phyloP scores from a whole-genome alignment of 2,329 filamentous ascomycete species.

The Mycogone perniciosa region DNA sequence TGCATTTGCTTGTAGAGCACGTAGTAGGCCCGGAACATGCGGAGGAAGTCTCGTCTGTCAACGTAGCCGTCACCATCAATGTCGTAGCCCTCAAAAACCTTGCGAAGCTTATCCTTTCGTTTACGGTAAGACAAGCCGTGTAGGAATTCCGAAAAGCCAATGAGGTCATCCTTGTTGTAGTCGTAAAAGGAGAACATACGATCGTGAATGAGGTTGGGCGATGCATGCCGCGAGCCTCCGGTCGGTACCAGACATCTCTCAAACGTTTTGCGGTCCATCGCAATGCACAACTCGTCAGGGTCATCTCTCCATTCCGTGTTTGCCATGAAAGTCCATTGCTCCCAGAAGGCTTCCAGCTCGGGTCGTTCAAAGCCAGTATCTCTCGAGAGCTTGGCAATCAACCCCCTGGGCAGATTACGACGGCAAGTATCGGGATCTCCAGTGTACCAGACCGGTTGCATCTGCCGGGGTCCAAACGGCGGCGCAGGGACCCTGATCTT shows the following conservation, averaged over 20 bases:
- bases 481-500: conserved; percentile 89
- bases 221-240: conserved; percentile 68
- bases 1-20: conserved; percentile 85
- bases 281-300: conserved; percentile 67
- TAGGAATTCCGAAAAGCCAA: conserved; percentile 88
- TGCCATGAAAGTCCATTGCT: conserved; percentile 93
- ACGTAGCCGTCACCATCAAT: conserved; percentile 84
- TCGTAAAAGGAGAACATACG: conserved; percentile 97
- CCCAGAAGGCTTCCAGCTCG: conserved; percentile 89
- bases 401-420: conserved; percentile 56
- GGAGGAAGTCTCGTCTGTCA: conserved; percentile 76
- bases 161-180: conserved; percentile 78
- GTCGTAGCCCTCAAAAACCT: conserved; percentile 85
- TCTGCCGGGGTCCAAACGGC: conserved; percentile 72
- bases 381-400: conserved; percentile 62
- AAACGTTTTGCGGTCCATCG: conserved; percentile 89
- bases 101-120: conserved; percentile 60
- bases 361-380: conserved; percentile 77
- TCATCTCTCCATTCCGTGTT: conserved; percentile 79
- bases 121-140: conserved; percentile 69
- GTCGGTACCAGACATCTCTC: conserved; percentile 83
- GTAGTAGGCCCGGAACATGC: conserved; percentile 90
- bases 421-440: conserved; percentile 72
- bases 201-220: conserved; percentile 88
- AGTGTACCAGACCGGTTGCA: conserved; percentile 79